A percentile compares a stretch with the other conserved stretches of the same genome.
These are phyloP conservation scores for Garcia nutans DNA, from an alignment of 345 rosid genomes.

Conservation along the genomic window DNA sequence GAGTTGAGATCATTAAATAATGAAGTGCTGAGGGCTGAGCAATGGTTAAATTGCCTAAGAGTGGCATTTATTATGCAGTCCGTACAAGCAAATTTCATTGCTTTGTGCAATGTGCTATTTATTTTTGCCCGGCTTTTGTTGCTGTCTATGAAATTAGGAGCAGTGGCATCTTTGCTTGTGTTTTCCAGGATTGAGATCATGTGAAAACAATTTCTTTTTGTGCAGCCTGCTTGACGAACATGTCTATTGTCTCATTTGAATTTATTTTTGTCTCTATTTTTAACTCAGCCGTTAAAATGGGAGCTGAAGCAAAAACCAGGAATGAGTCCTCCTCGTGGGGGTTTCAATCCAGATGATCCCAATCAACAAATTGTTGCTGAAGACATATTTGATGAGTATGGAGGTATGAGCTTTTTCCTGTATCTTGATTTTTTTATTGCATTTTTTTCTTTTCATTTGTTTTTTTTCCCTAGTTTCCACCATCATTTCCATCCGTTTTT, in stretches of 20 bases:
- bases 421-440: not conserved
- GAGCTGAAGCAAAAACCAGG: constrained; percentile 97
- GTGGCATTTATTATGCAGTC: not conserved
- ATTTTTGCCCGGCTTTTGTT: not conserved
- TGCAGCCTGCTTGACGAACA: constrained; percentile 8
- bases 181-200: not conserved
- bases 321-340: constrained; percentile 97
- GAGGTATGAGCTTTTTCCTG: constrained; percentile 51
- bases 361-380: constrained; percentile 98
- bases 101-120: not conserved
- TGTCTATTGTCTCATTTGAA: not conserved
- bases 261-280: not conserved
- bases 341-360: constrained; percentile 81
- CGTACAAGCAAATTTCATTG: not conserved
- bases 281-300: constrained; percentile 82
- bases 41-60: not conserved
- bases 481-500: constrained; percentile 10
- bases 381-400: constrained; percentile 95
- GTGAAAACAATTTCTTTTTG: not conserved
- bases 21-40: not conserved
- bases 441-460: not conserved
- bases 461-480: too few species aligned
- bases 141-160: not conserved
- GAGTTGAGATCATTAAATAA: not conserved
- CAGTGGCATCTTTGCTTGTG: not conserved